Evolutionary conservation across 2,329 filamentous ascomycete genomes (phyloP), one percentile per base, ranked within the genome.

Genomic region (Botrytis porri): DNA sequence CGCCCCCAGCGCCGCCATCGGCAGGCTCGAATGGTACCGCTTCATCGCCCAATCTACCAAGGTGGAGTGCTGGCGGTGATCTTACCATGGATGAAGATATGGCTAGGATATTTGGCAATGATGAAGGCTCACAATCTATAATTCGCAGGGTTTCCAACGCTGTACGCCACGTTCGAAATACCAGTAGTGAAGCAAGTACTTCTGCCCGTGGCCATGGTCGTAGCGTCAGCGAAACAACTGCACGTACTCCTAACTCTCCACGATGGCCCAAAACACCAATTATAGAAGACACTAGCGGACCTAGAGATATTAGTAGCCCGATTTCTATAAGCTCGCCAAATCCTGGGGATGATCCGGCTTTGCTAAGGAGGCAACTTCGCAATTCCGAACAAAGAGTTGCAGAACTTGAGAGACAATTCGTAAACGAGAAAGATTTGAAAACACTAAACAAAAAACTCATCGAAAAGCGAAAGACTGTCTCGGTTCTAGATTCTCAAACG

Each of bases 21-120:
- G 61, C 83, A 35, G 84, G 81, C 74, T 83, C 86, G 63, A 80
- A 80, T 73, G 79, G 78, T 22, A 69, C 59, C 8, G 76, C 78
- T n/a, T 76, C 82, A 57, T 93, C 91, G 16, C 90, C 92, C 16
- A 90, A 90, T 78, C 84, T 93, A 75, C 89, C 92, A 76, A 87
- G 91, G 79, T 93, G 88, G 88, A 97, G 92, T 82, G 87, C 88
- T 61, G 93, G 93, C 70, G 93, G 91, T 71, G 94, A 97, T 76
- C 96, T 98, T 80, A 96, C 92, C 74, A 90, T 97, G 91, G 95
- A 98, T 76, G 95, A 98, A 82, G 96, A 98, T 80, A 94, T 98
- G 89, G 92, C 93, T 71, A 91, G 95, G 73, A 95, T 98, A 73
- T 86, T 97, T 74, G 92, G 79, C 48, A 90, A 89, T 32, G 93